These are phyloP conservation scores for Teratosphaeria viscida DNA, from an alignment of 2,329 filamentous ascomycete species.

Conservation along the genomic window DNA sequence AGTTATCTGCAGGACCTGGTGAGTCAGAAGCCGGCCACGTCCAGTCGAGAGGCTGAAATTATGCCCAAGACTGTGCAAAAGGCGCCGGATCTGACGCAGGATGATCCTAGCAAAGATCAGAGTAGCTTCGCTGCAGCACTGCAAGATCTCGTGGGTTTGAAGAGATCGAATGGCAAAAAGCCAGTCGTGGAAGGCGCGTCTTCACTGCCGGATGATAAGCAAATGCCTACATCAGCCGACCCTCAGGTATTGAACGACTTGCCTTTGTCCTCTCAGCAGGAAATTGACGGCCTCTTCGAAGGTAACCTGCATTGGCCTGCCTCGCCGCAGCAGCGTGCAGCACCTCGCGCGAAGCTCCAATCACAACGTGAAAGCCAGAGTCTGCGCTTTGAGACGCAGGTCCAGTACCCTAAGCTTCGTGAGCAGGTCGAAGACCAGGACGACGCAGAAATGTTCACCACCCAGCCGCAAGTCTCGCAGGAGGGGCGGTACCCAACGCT, in stretches of 20 bases:
- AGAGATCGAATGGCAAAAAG: not conserved
- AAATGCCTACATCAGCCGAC: not conserved
- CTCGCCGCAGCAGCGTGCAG: slow-evolving; percentile 2
- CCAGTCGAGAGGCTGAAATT: not conserved
- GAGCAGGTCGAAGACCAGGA: not conserved
- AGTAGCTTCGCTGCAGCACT: not conserved
- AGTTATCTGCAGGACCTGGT: slow-evolving; percentile 13
- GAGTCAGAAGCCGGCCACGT: not conserved
- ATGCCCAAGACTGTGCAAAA: not conserved
- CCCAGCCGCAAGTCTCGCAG: not conserved
- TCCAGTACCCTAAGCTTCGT: not conserved
- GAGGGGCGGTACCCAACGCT: not conserved
- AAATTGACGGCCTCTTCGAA: slow-evolving; percentile 6
- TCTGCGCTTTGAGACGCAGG: slow-evolving; percentile 3
- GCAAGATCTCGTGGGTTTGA: not conserved
- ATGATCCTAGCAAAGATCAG: not conserved
- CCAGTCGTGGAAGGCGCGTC: not conserved
- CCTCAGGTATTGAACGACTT: not conserved
- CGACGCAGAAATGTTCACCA: slow-evolving; percentile 2
- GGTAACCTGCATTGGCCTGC: slow-evolving; percentile 6
- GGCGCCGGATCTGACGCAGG: not conserved
- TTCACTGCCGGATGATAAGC: not conserved
- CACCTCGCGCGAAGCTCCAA: not conserved
- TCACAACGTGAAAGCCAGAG: not conserved
- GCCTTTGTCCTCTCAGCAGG: slow-evolving; percentile 4